Conservation (phyloP, 805 yeast genomes). For the Lachancea thermotolerans region DNA sequence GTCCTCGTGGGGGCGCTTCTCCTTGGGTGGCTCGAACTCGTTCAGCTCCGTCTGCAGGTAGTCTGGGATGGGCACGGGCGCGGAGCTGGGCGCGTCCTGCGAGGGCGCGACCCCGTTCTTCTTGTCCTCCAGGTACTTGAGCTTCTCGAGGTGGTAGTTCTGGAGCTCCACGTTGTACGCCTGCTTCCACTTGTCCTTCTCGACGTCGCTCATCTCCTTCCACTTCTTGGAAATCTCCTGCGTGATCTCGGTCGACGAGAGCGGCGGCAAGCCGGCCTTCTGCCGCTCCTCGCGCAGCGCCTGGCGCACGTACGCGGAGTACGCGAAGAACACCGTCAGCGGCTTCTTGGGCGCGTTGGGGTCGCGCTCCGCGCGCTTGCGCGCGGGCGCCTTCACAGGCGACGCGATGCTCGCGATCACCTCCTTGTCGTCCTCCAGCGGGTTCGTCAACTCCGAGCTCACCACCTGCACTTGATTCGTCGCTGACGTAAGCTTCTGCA, state of each 20-base stretch:
- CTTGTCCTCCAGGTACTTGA: slow-evolving; percentile 41
- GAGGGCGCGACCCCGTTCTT: slow-evolving; percentile 32
- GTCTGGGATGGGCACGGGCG: slow-evolving; percentile 37
- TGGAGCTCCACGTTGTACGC: slow-evolving; percentile 40
- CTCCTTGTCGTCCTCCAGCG: slow-evolving; percentile 32
- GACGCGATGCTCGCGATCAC: slow-evolving; percentile 9
- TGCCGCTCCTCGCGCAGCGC: slow-evolving; percentile 62
- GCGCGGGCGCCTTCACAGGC: slow-evolving; percentile 25
- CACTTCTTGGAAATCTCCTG: slow-evolving; percentile 73
- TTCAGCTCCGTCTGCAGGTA: slow-evolving; percentile 21
- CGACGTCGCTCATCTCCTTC: slow-evolving; percentile 63
- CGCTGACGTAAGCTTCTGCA: slow-evolving; percentile 35
- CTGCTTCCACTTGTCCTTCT: slow-evolving; percentile 66
- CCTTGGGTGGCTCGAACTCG: slow-evolving; percentile 21
- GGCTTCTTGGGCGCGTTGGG: slow-evolving; percentile 97
- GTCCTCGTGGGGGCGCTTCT: slow-evolving; percentile 35
- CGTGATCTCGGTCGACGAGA: slow-evolving; percentile 71
- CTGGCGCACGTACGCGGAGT: slow-evolving; percentile 67
- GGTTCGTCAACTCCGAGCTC: slow-evolving; percentile 26
- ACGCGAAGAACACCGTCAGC: slow-evolving; percentile 76
- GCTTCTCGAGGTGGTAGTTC: slow-evolving; percentile 40
- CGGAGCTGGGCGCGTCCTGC: slow-evolving; percentile 31
- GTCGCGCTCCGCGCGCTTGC: slow-evolving; percentile 56
- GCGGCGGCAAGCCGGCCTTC: slow-evolving; percentile 50
- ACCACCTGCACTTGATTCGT: slow-evolving; percentile 29